Evolutionary conservation across 306 rosid species (phyloP).

Genomic region (Parietaria judaica): DNA sequence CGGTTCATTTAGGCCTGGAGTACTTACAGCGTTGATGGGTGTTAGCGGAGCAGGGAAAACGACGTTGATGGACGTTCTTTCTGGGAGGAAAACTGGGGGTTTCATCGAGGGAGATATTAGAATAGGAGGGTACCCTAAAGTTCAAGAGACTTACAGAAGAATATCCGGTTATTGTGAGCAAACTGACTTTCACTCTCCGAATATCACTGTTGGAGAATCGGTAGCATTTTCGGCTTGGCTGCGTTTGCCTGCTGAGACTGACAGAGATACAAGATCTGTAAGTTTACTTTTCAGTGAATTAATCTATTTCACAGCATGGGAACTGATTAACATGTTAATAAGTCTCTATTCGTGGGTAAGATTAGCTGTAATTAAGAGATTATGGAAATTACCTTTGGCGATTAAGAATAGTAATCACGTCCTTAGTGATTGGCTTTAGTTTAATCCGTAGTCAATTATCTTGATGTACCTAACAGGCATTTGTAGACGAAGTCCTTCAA

Average conservation of each 20-base stretch:
- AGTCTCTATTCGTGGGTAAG: no score
- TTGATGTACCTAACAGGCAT: constrained; percentile 24
- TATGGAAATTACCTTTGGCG: no score
- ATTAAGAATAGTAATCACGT: no score
- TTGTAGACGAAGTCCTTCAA: constrained; percentile 46
- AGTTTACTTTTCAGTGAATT: neutral
- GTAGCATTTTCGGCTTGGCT: constrained; percentile 53
- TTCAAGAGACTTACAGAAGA: constrained; percentile 44
- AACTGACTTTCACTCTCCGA: constrained; percentile 49
- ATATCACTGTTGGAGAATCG: constrained; percentile 44
- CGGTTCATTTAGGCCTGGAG: constrained; percentile 43
- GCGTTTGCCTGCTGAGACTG: constrained; percentile 40
- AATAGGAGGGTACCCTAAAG: constrained; percentile 48
- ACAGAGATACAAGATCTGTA: constrained; percentile 16
- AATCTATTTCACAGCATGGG: neutral
- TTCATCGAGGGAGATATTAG: constrained; percentile 40
- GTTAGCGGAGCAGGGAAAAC: constrained; percentile 66
- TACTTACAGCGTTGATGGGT: constrained; percentile 54
- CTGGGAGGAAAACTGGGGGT: constrained; percentile 57
- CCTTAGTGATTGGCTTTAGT: no score
- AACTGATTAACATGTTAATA: no score
- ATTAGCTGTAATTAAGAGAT: no score
- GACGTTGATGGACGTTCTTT: constrained; percentile 60
- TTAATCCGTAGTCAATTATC: no score
- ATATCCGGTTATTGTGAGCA: constrained; percentile 57